Percentiles rank a stretch among this genome's conserved stretches.
These are phyloP conservation scores for Phanerodontia chrysosporium DNA, from an alignment of 768 basidiomycete genomes.

Conservation along the genomic window DNA sequence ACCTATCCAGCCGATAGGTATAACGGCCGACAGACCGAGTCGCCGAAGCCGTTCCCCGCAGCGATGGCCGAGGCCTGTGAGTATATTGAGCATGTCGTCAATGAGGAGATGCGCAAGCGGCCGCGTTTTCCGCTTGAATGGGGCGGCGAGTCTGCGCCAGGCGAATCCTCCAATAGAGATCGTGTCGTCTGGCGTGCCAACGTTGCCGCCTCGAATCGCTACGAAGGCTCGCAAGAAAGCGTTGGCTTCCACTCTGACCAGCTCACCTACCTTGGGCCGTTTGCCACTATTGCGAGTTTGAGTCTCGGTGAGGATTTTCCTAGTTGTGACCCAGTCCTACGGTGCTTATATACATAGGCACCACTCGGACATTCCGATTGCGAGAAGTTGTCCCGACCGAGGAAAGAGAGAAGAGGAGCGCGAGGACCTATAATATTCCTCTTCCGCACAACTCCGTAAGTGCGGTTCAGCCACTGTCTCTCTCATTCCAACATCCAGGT, in stretches of 20 bases:
- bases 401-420: constrained; percentile 49
- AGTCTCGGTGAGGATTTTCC: constrained; percentile 54
- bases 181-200: constrained; percentile 64
- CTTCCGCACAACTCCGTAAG: constrained; percentile 75
- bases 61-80: constrained; percentile 78
- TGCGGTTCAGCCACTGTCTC: not conserved
- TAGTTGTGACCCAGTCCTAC: not conserved
- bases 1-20: constrained; percentile 50
- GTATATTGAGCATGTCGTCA: constrained; percentile 66
- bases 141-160: constrained; percentile 30
- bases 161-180: not conserved
- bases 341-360: constrained; percentile 39
- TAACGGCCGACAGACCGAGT: constrained; percentile 61
- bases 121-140: constrained; percentile 65
- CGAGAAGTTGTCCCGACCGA: constrained; percentile 72
- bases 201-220: constrained; percentile 83
- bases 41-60: constrained; percentile 54
- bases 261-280: constrained; percentile 76
- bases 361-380: constrained; percentile 64
- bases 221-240: constrained; percentile 75
- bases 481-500: not conserved
- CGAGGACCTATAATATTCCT: constrained; percentile 75
- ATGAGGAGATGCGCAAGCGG: constrained; percentile 62
- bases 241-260: constrained; percentile 84
- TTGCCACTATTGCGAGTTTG: constrained; percentile 80